Evolutionary conservation across 768 basidiomycete species (phyloP), one percentile per base, ranked within the genome.

Genomic region (Suillus subalutaceus): DNA sequence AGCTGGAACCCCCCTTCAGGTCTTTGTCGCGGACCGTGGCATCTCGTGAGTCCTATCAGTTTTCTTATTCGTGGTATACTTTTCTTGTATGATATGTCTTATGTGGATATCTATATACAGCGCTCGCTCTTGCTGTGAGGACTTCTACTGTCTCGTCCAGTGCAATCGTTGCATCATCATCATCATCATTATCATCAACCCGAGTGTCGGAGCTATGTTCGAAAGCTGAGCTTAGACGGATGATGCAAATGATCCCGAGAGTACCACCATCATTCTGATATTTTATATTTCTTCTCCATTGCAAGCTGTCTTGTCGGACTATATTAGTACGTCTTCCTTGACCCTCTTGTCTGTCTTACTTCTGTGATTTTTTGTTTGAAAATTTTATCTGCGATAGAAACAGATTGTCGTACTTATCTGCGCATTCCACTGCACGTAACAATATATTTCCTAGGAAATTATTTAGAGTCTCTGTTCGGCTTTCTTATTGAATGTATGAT

Each of bases 161-260:
- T 26, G 26, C 13, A 50, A 26, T 23, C 9, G 18, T 18, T 6
- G 8, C 9, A 10, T 53, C 50, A 52, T 15, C 16, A 10, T 9
- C 37, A 37, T 37, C 37, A 50, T 46, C 9, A 20, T 7, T 3
- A 52, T 30, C 50, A 30, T 30, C 9, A 32, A 18, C 30, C 30
- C 9, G 16, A 32, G 52, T 18, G 9, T 10, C 30, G 26, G 16
- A 85, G 66, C 86, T 86, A 8, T 88, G 89, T 18, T 8, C 52
- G 2, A 55, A 50, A 16, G 67, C 66, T 43, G 63, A 56, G 43
- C 38, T 74, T 53, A 57, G 26, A 61, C 20, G 2, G 20, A 66
- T 71, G 55, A 60, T 66, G 63, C 10, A 37, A 9, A 9, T 37
- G 37, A 37, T 10, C 37, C 9, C 37, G 37, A 9, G 37, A 37